Conservation (phyloP, 2,329 filamentous ascomycete species). For the Curvularia sp. region DNA sequence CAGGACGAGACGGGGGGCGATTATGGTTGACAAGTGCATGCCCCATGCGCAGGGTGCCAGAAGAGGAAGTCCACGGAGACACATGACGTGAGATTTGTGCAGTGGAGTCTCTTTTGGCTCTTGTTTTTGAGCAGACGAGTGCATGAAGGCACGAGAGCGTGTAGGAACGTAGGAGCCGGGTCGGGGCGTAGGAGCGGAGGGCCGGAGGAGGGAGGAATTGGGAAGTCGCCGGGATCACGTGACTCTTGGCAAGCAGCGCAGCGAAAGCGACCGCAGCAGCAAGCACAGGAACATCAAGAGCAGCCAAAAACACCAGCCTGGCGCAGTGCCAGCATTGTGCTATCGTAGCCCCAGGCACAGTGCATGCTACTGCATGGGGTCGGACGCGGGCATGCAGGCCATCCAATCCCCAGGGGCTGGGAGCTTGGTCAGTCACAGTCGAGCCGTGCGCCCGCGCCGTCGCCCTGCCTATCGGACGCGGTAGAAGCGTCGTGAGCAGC, state of each 20-base stretch:
- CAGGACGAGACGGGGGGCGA: background rate
- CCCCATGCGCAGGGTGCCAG: background rate
- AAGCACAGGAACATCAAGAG: background rate
- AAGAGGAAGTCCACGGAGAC: background rate
- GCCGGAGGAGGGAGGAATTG: background rate
- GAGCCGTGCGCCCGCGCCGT: constrained; percentile 14
- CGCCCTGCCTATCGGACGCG: constrained; percentile 29
- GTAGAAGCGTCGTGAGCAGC: constrained; percentile 29
- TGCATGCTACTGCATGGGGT: background rate
- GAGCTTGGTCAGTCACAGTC: background rate
- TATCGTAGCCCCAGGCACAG: background rate
- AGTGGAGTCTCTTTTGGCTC: background rate
- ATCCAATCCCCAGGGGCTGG: constrained; percentile 1
- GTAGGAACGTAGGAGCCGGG: background rate
- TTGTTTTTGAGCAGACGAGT: too few species aligned
- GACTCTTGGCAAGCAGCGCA: background rate
- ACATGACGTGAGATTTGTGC: background rate
- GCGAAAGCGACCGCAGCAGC: background rate
- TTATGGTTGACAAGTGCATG: constrained; percentile 5
- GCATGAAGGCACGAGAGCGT: too few species aligned
- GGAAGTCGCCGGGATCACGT: background rate
- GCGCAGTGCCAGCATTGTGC: background rate
- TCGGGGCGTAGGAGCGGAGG: background rate
- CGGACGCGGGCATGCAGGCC: too few species aligned
- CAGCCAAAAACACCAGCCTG: too few species aligned